Evolutionary conservation across 257 asterid species (phyloP).

Genomic region (Solanum verrucosum): DNA sequence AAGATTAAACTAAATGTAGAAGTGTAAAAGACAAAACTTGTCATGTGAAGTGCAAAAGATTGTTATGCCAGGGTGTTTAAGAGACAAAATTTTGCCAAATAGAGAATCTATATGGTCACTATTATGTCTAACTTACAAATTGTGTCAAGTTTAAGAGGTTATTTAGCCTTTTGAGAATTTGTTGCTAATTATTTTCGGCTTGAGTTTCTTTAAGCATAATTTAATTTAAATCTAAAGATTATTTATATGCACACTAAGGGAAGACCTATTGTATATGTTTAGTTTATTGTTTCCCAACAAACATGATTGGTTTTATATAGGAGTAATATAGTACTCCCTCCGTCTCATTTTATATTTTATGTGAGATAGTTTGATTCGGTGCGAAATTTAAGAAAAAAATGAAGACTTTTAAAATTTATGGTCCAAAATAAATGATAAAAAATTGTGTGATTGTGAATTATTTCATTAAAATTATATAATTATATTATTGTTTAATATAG

Average conservation of each 20-base stretch:
- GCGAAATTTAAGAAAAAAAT: no score
- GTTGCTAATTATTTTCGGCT: background rate
- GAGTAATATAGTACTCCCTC: background rate
- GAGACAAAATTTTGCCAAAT: background rate
- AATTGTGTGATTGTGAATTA: no score
- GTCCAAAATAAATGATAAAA: fast-evolving
- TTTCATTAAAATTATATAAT: no score
- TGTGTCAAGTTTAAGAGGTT: background rate
- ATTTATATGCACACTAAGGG: background rate
- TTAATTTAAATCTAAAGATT: no score
- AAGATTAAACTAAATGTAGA: background rate
- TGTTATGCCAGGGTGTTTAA: background rate
- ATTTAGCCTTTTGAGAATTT: background rate
- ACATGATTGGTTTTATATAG: background rate
- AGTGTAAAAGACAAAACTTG: background rate
- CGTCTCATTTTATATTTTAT: no score
- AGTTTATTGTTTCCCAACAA: background rate
- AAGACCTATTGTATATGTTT: background rate
- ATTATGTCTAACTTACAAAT: background rate
- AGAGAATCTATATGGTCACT: background rate
- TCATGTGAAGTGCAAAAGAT: background rate
- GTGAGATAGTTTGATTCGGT: no score
- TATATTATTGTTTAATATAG: no score
- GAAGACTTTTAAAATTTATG: no score
- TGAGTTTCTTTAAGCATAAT: background rate